A percentile compares a stretch with the other conserved stretches of the same genome.
Evolutionary conservation across 208 protist species (phyloP).

Genomic region (Leptomonas seymouri): DNA sequence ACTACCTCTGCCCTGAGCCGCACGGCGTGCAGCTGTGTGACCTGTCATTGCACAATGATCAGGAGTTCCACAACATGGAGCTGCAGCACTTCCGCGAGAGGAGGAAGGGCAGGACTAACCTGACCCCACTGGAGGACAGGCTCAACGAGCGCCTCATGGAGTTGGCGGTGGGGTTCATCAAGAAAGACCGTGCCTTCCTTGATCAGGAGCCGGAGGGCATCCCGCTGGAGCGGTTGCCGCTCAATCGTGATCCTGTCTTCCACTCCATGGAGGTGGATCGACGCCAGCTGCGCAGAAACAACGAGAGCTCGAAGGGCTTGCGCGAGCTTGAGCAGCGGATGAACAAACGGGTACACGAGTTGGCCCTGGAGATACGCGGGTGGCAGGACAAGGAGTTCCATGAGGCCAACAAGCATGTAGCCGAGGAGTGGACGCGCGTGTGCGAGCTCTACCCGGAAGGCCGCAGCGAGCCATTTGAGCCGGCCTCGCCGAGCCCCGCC

Average conservation of each 20-base stretch:
- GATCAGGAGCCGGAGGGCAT: constrained; percentile 83
- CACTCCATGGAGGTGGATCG: constrained; percentile 77
- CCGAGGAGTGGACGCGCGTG: constrained; percentile 77
- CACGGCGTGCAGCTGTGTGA: constrained; percentile 69
- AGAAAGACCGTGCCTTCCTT: constrained; percentile 67
- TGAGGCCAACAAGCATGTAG: constrained; percentile 65
- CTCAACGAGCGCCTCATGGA: constrained; percentile 59
- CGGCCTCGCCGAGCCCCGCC: constrained; percentile 12
- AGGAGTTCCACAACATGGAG: constrained; percentile 60
- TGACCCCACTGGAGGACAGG: constrained; percentile 46
- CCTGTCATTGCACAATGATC: constrained; percentile 64
- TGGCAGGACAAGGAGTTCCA: constrained; percentile 89
- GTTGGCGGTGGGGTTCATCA: constrained; percentile 65
- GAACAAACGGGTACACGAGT: constrained; percentile 58
- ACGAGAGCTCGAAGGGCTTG: constrained; percentile 37
- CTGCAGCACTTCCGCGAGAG: constrained; percentile 36
- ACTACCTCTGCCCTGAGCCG: constrained; percentile 66
- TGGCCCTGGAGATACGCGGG: constrained; percentile 67
- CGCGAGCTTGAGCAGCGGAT: constrained; percentile 57
- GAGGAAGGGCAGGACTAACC: constrained; percentile 22
- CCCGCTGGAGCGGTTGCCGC: constrained; percentile 56
- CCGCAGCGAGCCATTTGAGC: constrained; percentile 42
- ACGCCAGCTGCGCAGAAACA: constrained; percentile 46
- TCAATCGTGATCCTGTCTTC: constrained; percentile 72
- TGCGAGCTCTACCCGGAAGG: constrained; percentile 79